Percentiles rank a stretch among this genome's conserved stretches.
Evolutionary conservation across 2,329 filamentous ascomycete species (phyloP).

Genomic region (Westerdykella ornata): DNA sequence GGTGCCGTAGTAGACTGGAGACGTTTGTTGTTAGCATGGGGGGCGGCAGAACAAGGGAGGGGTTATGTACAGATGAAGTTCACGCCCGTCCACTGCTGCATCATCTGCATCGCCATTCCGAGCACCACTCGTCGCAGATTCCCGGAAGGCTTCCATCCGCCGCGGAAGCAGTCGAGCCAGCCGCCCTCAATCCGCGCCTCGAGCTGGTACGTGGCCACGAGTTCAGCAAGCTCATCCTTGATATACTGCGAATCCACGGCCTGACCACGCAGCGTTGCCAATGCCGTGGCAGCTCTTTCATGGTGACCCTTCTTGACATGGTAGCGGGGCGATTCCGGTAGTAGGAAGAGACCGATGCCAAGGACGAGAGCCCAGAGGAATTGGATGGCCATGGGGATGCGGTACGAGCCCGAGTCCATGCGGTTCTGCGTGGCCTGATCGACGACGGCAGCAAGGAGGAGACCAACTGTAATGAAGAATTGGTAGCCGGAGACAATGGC

Average conservation of each 20-base stretch:
- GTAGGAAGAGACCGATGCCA: constrained; percentile 61
- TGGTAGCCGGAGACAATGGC: constrained; percentile 76
- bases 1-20: constrained; percentile 52
- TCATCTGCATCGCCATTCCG: constrained; percentile 45
- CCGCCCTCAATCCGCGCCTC: constrained; percentile 49
- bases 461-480: constrained; percentile 74
- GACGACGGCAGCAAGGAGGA: constrained; percentile 67
- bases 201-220: constrained; percentile 83
- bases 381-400: constrained; percentile 74
- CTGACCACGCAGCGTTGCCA: constrained; percentile 68
- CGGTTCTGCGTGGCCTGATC: constrained; percentile 63
- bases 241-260: constrained; percentile 65
- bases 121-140: constrained; percentile 45
- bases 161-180: constrained; percentile 62
- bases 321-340: constrained; percentile 81
- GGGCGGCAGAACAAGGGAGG: too few species aligned
- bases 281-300: constrained; percentile 55
- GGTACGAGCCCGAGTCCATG: constrained; percentile 57
- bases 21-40: constrained; percentile 47
- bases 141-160: constrained; percentile 48
- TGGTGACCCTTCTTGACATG: constrained; percentile 72
- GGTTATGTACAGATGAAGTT: constrained; percentile 69
- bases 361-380: constrained; percentile 76
- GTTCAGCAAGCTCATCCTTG: constrained; percentile 72
- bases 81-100: constrained; percentile 63